Base-by-base conservation (phyloP, 2,329 filamentous ascomycete species). In the Trichoderma atrobrunneum region DNA sequence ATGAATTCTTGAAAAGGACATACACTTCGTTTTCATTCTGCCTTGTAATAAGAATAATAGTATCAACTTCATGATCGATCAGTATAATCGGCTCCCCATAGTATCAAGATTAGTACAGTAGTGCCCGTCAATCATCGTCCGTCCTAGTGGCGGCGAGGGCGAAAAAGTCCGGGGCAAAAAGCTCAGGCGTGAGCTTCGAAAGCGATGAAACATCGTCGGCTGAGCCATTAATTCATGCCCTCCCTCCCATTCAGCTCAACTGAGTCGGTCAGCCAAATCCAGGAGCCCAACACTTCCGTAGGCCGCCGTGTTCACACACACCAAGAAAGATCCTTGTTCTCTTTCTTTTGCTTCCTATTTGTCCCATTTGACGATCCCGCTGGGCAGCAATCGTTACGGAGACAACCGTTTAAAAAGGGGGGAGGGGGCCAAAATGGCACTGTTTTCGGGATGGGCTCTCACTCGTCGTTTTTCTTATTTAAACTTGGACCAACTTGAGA, bases 381-480 rank as follows among this genome's bases (percentile, higher is more conserved):
- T 72, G 70, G 70, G 70, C 70, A 72, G 63, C 70, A 67, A 63
- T 56, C 65, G 64, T 57, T 48, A 51, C 63, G 62, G 57, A 36
- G 56, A 43, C 43, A 57, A 28, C 60, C 68, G 43, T 51, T 63
- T 57, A 70, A 34, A 60, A 36, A 48, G 57, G 39, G 39, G 34
- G 68, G 65, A 59, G 66, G 39, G 39, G 34, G 36, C 34, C n/a
- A 39, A 16, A 60, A 43, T 48, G 36, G 65, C 26, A 26, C 36
- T 66, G 39, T 64, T 64, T 34, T 64, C 48, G 39, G 39, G 16
- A 43, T 64, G 48, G 21, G n/a, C 48, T 51, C 48, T 30, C 11
- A 24, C 51, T 57, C n/a, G 16, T 56, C 18, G 14, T 60, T 32
- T 65, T 51, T 28, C 56, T 57, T 72, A 68, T 72, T 68, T 62